phyloP scores from a whole-genome alignment of 2,329 filamentous ascomycete genomes.

The Sclerotinia subarctica region DNA sequence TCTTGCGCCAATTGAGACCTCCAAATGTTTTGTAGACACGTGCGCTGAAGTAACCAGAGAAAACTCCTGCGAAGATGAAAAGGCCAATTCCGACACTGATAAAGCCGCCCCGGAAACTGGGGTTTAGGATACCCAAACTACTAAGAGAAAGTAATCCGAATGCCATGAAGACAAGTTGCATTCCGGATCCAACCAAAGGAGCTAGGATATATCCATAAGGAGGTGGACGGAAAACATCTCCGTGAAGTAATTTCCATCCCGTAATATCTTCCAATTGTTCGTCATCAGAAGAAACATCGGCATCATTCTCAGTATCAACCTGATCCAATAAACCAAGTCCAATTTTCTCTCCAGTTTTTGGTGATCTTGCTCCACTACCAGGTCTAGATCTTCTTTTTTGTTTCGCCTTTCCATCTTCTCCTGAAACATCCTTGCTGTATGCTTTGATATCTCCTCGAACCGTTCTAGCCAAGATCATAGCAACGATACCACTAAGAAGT shows the following conservation, averaged over 20 bases:
- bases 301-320: constrained; percentile 51
- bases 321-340: constrained; percentile 58
- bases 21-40: constrained; percentile 81
- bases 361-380: constrained; percentile 42
- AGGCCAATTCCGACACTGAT: constrained; percentile 79
- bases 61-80: constrained; percentile 78
- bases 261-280: constrained; percentile 75
- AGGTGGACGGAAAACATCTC: constrained; percentile 81
- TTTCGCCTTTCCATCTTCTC: constrained; percentile 64
- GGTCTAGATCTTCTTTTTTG: constrained; percentile 49
- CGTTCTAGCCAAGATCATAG: constrained; percentile 77
- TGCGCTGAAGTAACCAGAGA: constrained; percentile 85
- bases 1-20: constrained; percentile 69
- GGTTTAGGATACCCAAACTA: constrained; percentile 75
- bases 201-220: constrained; percentile 69
- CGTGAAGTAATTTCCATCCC: constrained; percentile 85
- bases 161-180: constrained; percentile 81
- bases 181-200: constrained; percentile 78
- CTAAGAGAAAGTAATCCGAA: constrained; percentile 68
- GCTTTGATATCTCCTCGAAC: constrained; percentile 75
- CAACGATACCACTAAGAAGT: constrained; percentile 72
- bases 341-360: constrained; percentile 51
- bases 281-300: constrained; percentile 61
- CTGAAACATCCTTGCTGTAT: constrained; percentile 57
- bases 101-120: constrained; percentile 86